Evolutionary conservation across 192 early-diverging fungal species (phyloP).

Genomic region (Obelidium mucronatum): DNA sequence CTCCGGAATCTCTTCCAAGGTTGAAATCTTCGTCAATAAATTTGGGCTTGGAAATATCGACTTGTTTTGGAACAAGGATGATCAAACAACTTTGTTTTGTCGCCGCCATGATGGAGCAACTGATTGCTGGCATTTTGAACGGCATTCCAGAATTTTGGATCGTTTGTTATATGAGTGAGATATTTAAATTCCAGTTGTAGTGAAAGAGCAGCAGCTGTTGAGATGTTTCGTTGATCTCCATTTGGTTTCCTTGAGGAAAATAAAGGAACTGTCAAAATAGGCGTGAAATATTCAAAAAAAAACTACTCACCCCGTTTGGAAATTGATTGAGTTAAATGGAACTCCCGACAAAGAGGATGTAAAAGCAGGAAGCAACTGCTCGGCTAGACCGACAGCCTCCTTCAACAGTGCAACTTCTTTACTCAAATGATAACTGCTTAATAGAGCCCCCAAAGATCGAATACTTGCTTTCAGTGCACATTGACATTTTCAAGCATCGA

Average conservation of each 20-base stretch:
- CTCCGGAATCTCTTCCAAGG: background rate
- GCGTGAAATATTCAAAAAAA: no score
- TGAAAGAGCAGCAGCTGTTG: background rate
- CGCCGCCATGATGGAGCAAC: conserved; percentile 50
- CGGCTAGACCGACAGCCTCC: conserved; percentile 73
- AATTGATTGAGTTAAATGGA: no score
- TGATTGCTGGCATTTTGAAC: conserved; percentile 63
- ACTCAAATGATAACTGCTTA: conserved; percentile 50
- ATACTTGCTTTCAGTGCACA: no score
- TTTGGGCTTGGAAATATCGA: background rate
- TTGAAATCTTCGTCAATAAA: background rate
- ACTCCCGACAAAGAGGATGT: no score
- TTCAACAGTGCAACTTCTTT: background rate
- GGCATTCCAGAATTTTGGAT: conserved; percentile 73
- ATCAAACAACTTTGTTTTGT: background rate
- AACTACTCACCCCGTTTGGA: no score
- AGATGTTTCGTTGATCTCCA: background rate
- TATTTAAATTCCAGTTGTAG: background rate
- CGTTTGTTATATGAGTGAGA: conserved; percentile 59
- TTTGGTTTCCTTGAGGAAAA: no score
- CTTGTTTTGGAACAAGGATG: background rate
- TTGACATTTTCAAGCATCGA: no score
- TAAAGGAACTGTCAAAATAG: no score
- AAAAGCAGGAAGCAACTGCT: conserved; percentile 83
- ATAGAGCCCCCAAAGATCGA: conserved; percentile 86